Evolutionary conservation across 768 basidiomycete genomes (phyloP).

Genomic region (Sporobolomyces roseus): DNA sequence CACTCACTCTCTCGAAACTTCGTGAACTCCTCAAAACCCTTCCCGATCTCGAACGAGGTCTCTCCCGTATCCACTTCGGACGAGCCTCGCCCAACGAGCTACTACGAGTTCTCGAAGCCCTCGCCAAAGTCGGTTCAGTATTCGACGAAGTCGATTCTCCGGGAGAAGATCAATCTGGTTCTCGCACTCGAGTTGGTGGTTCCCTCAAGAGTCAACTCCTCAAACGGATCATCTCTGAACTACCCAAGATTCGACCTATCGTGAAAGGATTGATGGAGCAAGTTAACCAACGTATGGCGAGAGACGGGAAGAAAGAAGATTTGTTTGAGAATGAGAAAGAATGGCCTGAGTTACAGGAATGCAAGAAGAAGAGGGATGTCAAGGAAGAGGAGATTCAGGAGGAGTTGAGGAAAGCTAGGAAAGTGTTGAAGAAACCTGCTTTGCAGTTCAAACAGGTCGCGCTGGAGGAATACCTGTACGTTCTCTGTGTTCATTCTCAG

Average conservation of each 20-base stretch:
- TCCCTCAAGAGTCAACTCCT: constrained; percentile 21
- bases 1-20: constrained; percentile 58
- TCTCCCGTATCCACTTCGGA: constrained; percentile 84
- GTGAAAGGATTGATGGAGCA: constrained; percentile 57
- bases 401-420: constrained; percentile 65
- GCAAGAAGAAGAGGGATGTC: constrained; percentile 9
- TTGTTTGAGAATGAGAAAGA: constrained; percentile 64
- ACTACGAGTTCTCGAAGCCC: constrained; percentile 66
- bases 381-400: constrained; percentile 60
- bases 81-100: constrained; percentile 77
- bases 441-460: constrained; percentile 65
- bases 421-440: constrained; percentile 65
- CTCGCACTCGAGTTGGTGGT: background rate
- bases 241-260: constrained; percentile 64
- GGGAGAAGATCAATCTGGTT: background rate
- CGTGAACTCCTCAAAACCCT: constrained; percentile 31
- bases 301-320: constrained; percentile 62
- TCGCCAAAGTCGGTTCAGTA: constrained; percentile 64
- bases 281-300: constrained; percentile 62
- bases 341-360: constrained; percentile 54
- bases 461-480: constrained; percentile 68
- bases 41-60: constrained; percentile 53
- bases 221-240: constrained; percentile 63
- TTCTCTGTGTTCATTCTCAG: too few relatives aligned
- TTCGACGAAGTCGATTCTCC: constrained; percentile 55